A percentile compares a stretch with the other conserved stretches of the same genome.
Evolutionary conservation across 345 rosid genomes (phyloP).

Genomic region (Lenwebbia sp.): DNA sequence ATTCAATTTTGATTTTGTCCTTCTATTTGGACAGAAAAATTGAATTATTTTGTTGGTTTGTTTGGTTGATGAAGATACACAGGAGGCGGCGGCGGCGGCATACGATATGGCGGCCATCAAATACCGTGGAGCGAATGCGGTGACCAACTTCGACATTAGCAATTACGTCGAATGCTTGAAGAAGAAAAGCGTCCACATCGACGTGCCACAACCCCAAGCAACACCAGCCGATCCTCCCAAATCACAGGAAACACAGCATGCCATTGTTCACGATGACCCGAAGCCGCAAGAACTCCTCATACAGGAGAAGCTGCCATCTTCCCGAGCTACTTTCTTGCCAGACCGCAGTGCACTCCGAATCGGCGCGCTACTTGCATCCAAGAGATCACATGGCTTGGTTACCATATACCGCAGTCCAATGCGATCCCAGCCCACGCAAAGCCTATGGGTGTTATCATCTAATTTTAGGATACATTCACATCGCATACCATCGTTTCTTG

Average conservation of each 20-base stretch:
- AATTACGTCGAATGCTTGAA: slow-evolving; percentile 55
- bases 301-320: not conserved
- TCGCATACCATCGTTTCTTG: not conserved
- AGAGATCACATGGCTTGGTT: not conserved
- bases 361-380: not conserved
- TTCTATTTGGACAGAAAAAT: not conserved
- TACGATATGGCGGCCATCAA: slow-evolving; percentile 97
- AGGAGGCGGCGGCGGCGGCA: slow-evolving; percentile 95
- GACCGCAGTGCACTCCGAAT: not conserved
- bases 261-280: not conserved
- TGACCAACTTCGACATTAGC: slow-evolving; percentile 75
- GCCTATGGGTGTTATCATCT: not conserved
- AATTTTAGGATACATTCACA: not conserved
- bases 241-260: slow-evolving; percentile 5
- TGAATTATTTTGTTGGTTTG: not conserved
- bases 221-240: not conserved
- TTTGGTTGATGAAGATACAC: slow-evolving; percentile 38
- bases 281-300: not conserved
- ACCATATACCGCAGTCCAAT: not conserved
- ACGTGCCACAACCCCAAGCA: slow-evolving; percentile 13
- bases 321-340: not conserved
- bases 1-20: not conserved
- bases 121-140: slow-evolving; percentile 84
- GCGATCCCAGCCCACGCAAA: not conserved
- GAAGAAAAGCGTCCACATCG: slow-evolving; percentile 34